Evolutionary conservation across 768 basidiomycete genomes (phyloP).

Genomic region (Collybiopsis confluens): DNA sequence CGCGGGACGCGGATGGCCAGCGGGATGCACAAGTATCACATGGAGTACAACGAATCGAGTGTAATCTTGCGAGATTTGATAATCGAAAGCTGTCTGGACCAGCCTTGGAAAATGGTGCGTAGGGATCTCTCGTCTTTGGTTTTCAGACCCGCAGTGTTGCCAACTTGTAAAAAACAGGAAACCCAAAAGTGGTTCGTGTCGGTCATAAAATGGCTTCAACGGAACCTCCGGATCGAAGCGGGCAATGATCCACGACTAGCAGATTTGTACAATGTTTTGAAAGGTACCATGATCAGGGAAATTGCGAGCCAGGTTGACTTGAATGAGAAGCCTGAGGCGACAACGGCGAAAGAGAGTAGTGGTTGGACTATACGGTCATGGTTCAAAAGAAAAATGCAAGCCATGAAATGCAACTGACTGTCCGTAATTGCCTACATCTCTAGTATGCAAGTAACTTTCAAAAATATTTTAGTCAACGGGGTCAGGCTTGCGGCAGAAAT

Average conservation of each 20-base stretch:
- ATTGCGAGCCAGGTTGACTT: neutral
- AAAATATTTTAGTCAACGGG: no score
- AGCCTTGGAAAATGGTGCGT: slow-evolving; percentile 18
- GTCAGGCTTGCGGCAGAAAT: no score
- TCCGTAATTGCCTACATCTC: no score
- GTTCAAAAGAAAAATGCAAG: no score
- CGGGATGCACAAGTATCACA: slow-evolving; percentile 1
- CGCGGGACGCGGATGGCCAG: neutral
- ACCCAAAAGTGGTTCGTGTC: neutral
- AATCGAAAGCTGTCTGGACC: slow-evolving; percentile 11
- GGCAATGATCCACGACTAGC: neutral
- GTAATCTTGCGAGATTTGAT: slow-evolving; percentile 12
- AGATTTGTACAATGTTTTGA: neutral
- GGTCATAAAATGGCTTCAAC: neutral
- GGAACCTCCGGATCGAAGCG: neutral
- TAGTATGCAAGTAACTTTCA: no score
- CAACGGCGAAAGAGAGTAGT: no score
- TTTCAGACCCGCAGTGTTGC: neutral
- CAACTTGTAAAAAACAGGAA: neutral
- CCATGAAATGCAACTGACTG: no score
- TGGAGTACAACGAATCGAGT: slow-evolving; percentile 4
- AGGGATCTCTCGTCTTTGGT: neutral
- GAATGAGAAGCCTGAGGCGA: no score
- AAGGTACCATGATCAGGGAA: neutral
- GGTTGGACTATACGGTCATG: no score